Base-by-base conservation (phyloP, 2,329 filamentous ascomycete species). In the Epicoccum nigrum region DNA sequence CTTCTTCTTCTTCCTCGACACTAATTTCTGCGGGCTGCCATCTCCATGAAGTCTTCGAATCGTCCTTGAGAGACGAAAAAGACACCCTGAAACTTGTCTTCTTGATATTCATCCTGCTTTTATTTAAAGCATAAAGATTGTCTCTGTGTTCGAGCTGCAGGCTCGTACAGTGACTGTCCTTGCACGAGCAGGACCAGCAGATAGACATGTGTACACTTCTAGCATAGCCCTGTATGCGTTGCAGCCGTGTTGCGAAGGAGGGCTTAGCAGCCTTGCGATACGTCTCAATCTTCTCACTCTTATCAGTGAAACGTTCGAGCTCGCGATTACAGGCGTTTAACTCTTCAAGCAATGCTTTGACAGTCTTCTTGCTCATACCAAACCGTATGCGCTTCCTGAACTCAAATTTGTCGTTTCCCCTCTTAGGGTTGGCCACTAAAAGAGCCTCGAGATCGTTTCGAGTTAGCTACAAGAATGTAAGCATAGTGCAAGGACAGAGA, bases 281-380 rank as follows among this genome's bases (percentile, higher is more conserved):
- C 1, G 65, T 69, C 30, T 74, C 70, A 4, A 74, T 65, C 54
- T 66, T 73, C 44, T 73, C 71, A 17, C 67, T 72, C 38, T 68
- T 67, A 23, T 73, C 67, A 0, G 71, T 72, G 31, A 73, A 73
- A 12, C 71, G 63, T 43, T 74, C 71, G 4, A 74, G 60, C 41
- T 73, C 69, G 28, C 71, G 71, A 42, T 73, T 73, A 60, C 71
- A 74, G 2, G 72, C 68, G 28, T 71, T 65, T 16, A 74, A 54
- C 50, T 74, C 66, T 43, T 71, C 69, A 4, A 74, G 53, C 9
- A 72, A 51, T 17, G 58, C 60, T 40, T 71, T 73, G 37, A 74
- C 66, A 13, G 55, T 67, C 49, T 72, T 72, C 51, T 72, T 74
- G 32, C 56, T 67, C 70, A 73, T 74, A 3, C 67, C 67, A 45